Percentiles rank a stretch among this genome's conserved stretches.
Evolutionary conservation across 768 basidiomycete genomes (phyloP).

Genomic region (Tricholoma sp.): DNA sequence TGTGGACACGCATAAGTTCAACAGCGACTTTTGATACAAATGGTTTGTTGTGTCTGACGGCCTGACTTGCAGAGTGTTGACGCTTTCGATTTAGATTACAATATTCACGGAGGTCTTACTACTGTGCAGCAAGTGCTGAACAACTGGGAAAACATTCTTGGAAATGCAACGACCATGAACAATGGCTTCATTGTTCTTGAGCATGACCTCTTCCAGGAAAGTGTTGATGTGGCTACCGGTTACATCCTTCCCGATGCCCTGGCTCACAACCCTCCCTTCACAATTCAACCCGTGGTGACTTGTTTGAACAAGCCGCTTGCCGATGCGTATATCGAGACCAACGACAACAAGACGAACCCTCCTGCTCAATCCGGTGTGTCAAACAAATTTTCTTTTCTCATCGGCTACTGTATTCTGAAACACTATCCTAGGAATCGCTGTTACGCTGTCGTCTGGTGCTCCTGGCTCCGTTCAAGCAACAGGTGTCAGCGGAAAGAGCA

Average conservation of each 20-base stretch:
- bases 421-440: conserved; percentile 29
- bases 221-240: conserved; percentile 80
- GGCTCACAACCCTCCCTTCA: conserved; percentile 57
- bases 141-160: conserved; percentile 73
- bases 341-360: conserved; percentile 63
- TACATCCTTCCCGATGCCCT: conserved; percentile 83
- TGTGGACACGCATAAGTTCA: conserved; percentile 73
- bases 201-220: conserved; percentile 82
- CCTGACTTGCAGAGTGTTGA: conserved; percentile 1
- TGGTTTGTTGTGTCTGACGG: conserved; percentile 30
- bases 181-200: conserved; percentile 89
- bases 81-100: conserved; percentile 53
- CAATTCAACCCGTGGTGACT: conserved; percentile 62
- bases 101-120: conserved; percentile 63
- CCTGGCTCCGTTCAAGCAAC: conserved; percentile 29
- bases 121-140: conserved; percentile 54
- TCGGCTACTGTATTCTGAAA: conserved; percentile 42
- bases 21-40: conserved; percentile 66
- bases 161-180: conserved; percentile 48
- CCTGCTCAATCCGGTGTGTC: conserved; percentile 53
- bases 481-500: conserved; percentile 3
- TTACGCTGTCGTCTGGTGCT: conserved; percentile 28
- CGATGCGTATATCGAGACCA: conserved; percentile 82
- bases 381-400: conserved; percentile 43
- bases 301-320: conserved; percentile 56